Conservation (phyloP, 768 basidiomycete genomes). For the Phaeotremella skinneri region DNA sequence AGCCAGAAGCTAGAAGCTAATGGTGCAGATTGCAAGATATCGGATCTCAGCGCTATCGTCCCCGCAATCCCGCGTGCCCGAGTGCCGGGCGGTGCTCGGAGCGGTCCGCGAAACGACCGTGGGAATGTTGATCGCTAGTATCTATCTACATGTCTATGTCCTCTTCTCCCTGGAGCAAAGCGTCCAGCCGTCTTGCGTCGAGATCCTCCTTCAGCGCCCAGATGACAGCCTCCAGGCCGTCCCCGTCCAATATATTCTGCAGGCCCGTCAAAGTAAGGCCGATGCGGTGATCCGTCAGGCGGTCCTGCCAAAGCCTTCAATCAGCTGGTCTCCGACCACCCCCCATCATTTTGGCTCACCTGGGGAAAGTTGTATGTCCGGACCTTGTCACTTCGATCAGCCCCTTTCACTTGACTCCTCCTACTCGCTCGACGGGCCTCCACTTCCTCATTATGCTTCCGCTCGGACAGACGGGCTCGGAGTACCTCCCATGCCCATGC, state of each 20-base stretch:
- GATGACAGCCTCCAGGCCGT: constrained; percentile 50
- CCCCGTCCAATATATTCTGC: constrained; percentile 55
- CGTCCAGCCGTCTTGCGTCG: constrained; percentile 47
- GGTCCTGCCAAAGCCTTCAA: constrained; percentile 59
- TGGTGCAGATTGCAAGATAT: too few relatives aligned
- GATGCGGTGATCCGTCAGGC: constrained; percentile 89
- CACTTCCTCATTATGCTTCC: constrained; percentile 68
- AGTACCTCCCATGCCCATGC: constrained; percentile 91
- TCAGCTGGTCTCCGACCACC: background rate
- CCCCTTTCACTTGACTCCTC: constrained; percentile 70
- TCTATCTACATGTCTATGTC: constrained; percentile 42
- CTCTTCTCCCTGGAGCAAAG: constrained; percentile 48
- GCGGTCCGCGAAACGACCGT: too few relatives aligned
- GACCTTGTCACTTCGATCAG: constrained; percentile 89
- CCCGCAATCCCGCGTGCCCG: too few relatives aligned
- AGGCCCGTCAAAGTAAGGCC: constrained; percentile 63
- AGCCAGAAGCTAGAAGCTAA: too few relatives aligned
- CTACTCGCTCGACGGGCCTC: constrained; percentile 68
- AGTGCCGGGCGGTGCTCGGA: too few relatives aligned
- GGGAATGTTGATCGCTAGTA: background rate
- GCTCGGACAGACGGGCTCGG: constrained; percentile 77
- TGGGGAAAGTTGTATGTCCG: constrained; percentile 93
- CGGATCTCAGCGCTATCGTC: too few relatives aligned
- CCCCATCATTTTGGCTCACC: constrained; percentile 52
- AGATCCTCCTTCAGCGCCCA: constrained; percentile 46